Evolutionary conservation across 805 yeast genomes (phyloP), one percentile per base, ranked within the genome.

Genomic region (Yarrowia sp.): DNA sequence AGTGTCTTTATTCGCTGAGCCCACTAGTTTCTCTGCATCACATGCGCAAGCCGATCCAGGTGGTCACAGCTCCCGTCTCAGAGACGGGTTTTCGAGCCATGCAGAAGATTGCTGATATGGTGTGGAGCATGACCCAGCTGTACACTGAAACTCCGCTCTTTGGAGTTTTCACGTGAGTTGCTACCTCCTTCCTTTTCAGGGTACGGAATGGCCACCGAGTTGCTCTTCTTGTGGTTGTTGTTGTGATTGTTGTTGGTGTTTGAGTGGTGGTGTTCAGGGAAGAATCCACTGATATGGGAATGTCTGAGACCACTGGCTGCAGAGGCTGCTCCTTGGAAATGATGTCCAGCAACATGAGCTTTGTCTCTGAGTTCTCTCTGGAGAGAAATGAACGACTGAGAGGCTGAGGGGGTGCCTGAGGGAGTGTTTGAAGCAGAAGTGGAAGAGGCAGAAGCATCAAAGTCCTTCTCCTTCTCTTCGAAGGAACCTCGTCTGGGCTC

Each of bases 291-390:
- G 6, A 51, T 36, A 13, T 51, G 43, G 2, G 58, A 8, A 6
- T 51, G 58, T 22, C 58, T 8, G 4, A 51, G 13, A 15, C 58
- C 58, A 32, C 18, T 36, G 43, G 58, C 58, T 0, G 43, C 43
- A 18, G 61, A 55, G 8, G 61, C 61, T 2, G 61, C 47, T 28
- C 60, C 60, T 10, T 22, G 28, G 22, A 53, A 8, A 41, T 55
- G 61, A 13, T 28, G 38, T 10, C 47, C 13, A 11, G 61, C 45
- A 28, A 55, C 61, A 31, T 55, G 61, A 4, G 61, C 47, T 31
- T 41, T 39, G n/a, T 55, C 61, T n/a, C 47, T 35, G 17, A 39
- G 45, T 6, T 55, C 61, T 55, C 61, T 36, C 36, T 55, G 45
- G 3, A 55, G 38, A 3, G 45, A 39, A 9, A 55, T 41, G 15